Percentiles rank a stretch among this genome's conserved stretches.
Conservation (phyloP, 352 stramenopile species). For the Pythium pyrilobum region DNA sequence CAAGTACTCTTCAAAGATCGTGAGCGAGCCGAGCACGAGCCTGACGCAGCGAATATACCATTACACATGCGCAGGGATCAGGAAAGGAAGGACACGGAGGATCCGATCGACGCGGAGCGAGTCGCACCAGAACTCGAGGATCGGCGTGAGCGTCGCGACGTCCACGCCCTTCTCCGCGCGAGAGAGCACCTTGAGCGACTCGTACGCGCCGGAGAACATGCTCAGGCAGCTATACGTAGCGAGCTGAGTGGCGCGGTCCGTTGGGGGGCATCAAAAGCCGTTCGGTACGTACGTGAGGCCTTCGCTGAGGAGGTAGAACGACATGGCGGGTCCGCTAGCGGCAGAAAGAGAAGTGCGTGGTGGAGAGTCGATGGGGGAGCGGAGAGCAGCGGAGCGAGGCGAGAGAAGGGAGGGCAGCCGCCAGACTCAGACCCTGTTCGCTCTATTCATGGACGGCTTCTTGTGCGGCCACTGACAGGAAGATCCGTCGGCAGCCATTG, state of each 20-base stretch:
- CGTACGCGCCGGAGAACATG: constrained; percentile 56
- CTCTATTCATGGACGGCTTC: no score
- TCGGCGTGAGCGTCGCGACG: constrained; percentile 32
- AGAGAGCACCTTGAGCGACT: constrained; percentile 68
- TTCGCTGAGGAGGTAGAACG: constrained; percentile 69
- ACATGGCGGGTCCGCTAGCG: constrained; percentile 32
- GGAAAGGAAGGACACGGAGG: not conserved
- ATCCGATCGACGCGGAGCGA: not conserved
- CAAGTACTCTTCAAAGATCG: constrained; percentile 62
- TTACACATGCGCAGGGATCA: not conserved
- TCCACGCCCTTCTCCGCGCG: constrained; percentile 51
- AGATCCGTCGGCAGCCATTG: no score
- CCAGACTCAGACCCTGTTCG: not conserved
- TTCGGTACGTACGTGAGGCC: constrained; percentile 44
- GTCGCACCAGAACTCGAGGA: constrained; percentile 60
- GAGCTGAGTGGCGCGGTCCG: not conserved
- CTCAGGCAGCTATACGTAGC: constrained; percentile 34
- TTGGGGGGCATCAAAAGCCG: not conserved
- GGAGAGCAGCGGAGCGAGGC: no score
- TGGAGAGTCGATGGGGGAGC: no score
- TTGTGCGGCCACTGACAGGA: no score
- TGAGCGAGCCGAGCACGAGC: constrained; percentile 49
- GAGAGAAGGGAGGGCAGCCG: not conserved
- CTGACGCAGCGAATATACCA: constrained; percentile 8
- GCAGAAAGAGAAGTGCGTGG: not conserved